These are phyloP conservation scores for Isochrysis galbana DNA, from an alignment of 78 protist genomes.

Conservation along the genomic window DNA sequence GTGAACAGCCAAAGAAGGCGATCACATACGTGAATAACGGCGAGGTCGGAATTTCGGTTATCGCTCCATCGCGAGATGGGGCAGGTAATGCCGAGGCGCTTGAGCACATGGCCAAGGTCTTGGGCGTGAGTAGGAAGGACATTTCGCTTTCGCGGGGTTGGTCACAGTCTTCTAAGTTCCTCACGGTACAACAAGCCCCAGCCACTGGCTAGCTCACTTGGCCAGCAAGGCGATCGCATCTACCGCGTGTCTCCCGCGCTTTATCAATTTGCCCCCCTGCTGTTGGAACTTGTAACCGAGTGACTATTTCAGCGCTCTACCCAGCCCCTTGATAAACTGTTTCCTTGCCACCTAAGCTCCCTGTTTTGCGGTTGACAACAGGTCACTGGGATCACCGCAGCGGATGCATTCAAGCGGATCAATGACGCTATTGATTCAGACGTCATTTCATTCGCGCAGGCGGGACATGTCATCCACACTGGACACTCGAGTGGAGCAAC, in stretches of 20 bases:
- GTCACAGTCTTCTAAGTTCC: not conserved
- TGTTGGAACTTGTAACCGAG: not conserved
- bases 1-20: not conserved
- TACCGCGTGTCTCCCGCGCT: not conserved
- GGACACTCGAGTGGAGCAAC: no score
- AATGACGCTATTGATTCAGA: not conserved
- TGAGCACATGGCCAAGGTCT: not conserved
- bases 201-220: no score
- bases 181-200: no score
- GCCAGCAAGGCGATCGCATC: not conserved
- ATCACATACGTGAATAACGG: not conserved
- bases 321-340: not conserved
- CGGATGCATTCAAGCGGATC: not conserved
- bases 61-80: not conserved
- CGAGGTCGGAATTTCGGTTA: not conserved
- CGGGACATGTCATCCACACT: not conserved
- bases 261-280: not conserved
- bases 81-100: not conserved
- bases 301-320: not conserved
- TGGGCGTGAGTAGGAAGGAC: not conserved
- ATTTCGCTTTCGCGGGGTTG: constrained; percentile 3
- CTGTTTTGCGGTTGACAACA: no score
- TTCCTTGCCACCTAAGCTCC: no score
- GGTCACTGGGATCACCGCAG: not conserved
- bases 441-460: not conserved